These are phyloP conservation scores for Boletus pseudo-olivaceus DNA, from an alignment of 768 basidiomycete species.

Conservation along the genomic window DNA sequence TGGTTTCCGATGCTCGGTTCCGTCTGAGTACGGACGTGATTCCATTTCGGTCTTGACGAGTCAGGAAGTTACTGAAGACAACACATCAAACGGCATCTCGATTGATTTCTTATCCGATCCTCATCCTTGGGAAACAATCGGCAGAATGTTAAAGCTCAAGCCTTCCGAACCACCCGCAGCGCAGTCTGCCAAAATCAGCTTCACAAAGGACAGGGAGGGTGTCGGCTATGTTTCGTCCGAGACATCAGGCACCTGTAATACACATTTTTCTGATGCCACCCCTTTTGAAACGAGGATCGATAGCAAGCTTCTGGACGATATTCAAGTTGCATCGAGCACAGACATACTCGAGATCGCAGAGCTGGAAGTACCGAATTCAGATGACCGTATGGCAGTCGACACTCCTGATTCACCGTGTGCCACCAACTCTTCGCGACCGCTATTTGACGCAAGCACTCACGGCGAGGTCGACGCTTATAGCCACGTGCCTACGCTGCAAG, in stretches of 20 bases:
- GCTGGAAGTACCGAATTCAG: not conserved
- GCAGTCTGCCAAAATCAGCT: conserved; percentile 4
- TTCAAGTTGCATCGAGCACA: not conserved
- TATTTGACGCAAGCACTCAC: not conserved
- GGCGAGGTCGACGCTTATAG: not conserved
- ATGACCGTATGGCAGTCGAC: not conserved
- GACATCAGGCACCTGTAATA: not conserved
- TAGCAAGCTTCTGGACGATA: not conserved
- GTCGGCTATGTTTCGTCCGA: conserved; percentile 19
- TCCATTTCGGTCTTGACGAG: not conserved
- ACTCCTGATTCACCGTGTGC: not conserved
- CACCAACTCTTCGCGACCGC: not conserved
- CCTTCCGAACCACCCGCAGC: not conserved
- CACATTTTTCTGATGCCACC: not conserved
- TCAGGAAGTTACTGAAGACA: not conserved
- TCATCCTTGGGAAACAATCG: conserved; percentile 32
- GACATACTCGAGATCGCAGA: not conserved
- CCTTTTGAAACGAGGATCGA: not conserved
- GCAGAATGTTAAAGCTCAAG: conserved; percentile 22
- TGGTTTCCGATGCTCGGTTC: not conserved
- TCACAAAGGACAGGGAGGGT: conserved; percentile 26
- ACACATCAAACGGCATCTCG: not conserved
- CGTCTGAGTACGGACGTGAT: not conserved
- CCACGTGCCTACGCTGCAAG: not conserved
- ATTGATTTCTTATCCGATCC: conserved; percentile 31